Conservation (phyloP, 176 grass and related monocot species). For the Cenchrus purpureus region DNA sequence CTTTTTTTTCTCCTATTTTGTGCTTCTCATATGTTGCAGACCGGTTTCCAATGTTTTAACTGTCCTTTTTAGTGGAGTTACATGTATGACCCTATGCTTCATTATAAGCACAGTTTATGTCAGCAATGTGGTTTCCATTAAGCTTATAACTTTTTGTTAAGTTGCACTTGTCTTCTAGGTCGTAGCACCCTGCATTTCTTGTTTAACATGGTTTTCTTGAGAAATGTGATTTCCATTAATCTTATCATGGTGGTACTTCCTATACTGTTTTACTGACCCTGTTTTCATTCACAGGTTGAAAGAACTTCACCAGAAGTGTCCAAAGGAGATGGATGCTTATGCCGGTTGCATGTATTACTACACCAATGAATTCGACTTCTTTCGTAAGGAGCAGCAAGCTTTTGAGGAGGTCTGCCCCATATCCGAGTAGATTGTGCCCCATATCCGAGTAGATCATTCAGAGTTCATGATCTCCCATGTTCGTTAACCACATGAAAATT, state of each 20-base stretch:
- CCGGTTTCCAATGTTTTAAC: no score
- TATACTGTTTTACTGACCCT: not conserved
- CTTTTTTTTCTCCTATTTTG: no score
- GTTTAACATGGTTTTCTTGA: not conserved
- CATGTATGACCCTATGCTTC: not conserved
- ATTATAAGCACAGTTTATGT: not conserved
- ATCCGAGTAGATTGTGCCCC: not conserved
- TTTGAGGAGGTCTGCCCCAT: slow-evolving; percentile 74
- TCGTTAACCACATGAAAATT: no score
- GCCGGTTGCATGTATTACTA: slow-evolving; percentile 96
- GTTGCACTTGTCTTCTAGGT: not conserved
- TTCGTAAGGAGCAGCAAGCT: slow-evolving; percentile 86
- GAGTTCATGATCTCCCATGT: not conserved
- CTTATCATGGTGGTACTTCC: not conserved
- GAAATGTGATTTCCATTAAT: not conserved
- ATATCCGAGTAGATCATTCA: slow-evolving; percentile 49
- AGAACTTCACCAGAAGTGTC: slow-evolving; percentile 79
- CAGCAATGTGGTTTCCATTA: not conserved
- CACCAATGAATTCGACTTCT: slow-evolving; percentile 89
- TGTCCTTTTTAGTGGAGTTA: no score
- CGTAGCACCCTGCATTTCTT: not conserved
- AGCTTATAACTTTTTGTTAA: not conserved
- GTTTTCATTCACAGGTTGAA: slow-evolving; percentile 64
- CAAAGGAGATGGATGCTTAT: slow-evolving; percentile 84
- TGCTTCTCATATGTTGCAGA: not conserved